Evolutionary conservation across 208 protist genomes (phyloP).

Genomic region (Acanthamoeba healyi): DNA sequence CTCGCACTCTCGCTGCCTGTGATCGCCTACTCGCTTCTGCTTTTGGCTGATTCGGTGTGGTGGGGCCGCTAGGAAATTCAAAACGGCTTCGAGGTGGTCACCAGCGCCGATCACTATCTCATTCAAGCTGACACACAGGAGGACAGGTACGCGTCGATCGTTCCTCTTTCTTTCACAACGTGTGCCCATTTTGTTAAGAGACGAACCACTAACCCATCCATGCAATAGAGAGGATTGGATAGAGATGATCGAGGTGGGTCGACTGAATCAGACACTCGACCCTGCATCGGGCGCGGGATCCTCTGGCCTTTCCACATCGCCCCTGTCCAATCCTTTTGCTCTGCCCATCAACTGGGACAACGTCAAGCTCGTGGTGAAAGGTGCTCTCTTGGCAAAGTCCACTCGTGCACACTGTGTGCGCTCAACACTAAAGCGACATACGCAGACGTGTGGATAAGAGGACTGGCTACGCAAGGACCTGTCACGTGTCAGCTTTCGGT

Average conservation of each 20-base stretch:
- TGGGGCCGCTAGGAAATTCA: neutral
- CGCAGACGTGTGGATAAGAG: neutral
- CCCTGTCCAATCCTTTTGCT: neutral
- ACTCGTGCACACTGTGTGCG: neutral
- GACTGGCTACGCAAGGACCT: neutral
- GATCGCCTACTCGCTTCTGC: neutral
- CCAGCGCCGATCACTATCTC: conserved; percentile 52
- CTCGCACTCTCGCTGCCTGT: neutral
- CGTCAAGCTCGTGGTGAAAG: conserved; percentile 48
- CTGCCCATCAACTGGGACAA: conserved; percentile 16
- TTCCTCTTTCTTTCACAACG: neutral
- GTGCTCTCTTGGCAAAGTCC: neutral
- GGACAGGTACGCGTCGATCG: neutral
- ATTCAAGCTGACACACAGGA: conserved; percentile 65
- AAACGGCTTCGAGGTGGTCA: conserved; percentile 63
- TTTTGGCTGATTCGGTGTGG: neutral
- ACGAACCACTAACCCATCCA: too few relatives aligned
- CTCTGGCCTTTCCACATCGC: neutral
- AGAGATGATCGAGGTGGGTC: conserved; percentile 25
- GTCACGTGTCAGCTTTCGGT: neutral
- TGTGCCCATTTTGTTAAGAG: too few relatives aligned
- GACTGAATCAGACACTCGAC: neutral
- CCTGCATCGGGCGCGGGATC: neutral
- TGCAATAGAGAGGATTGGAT: conserved; percentile 66
- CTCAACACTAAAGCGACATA: neutral